Percentiles rank a stretch among this genome's conserved stretches.
Conservation (phyloP, 768 basidiomycete species). For the Russula emetica region DNA sequence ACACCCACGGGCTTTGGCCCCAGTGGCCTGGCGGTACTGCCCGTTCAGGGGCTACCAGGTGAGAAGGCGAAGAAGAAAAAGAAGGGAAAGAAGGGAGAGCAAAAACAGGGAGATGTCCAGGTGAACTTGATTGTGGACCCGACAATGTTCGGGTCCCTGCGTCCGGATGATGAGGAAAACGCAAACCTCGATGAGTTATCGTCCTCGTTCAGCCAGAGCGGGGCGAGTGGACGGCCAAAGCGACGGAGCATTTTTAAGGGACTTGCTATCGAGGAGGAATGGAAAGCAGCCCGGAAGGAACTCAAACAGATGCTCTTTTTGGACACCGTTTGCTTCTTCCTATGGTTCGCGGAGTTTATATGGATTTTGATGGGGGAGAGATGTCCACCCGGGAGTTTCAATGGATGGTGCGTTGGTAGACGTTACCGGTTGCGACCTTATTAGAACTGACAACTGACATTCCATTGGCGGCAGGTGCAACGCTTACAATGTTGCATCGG, state of each 20-base stretch:
- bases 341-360: slow-evolving; percentile 59
- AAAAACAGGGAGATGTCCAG: slow-evolving; percentile 49
- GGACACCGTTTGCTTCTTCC: slow-evolving; percentile 44
- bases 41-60: slow-evolving; percentile 50
- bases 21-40: slow-evolving; percentile 56
- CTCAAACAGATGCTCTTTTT: slow-evolving; percentile 49
- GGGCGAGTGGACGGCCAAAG: slow-evolving; percentile 38
- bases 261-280: slow-evolving; percentile 59
- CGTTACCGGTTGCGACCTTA: neutral
- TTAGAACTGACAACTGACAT: slow-evolving; percentile 9
- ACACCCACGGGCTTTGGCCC: slow-evolving; percentile 29
- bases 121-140: slow-evolving; percentile 74
- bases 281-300: slow-evolving; percentile 53
- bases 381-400: slow-evolving; percentile 58
- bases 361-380: slow-evolving; percentile 56
- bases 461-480: slow-evolving; percentile 50
- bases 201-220: slow-evolving; percentile 33
- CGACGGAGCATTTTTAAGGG: slow-evolving; percentile 53
- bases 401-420: slow-evolving; percentile 52
- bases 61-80: slow-evolving; percentile 42
- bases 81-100: slow-evolving; percentile 36
- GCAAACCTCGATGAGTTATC: slow-evolving; percentile 37
- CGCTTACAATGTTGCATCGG: slow-evolving; percentile 63
- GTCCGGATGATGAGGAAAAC: slow-evolving; percentile 35
- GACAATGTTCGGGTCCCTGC: slow-evolving; percentile 43